These are phyloP conservation scores for Glarea lozoyensis DNA, from an alignment of 495 filamentous ascomycete species.

Conservation along the genomic window DNA sequence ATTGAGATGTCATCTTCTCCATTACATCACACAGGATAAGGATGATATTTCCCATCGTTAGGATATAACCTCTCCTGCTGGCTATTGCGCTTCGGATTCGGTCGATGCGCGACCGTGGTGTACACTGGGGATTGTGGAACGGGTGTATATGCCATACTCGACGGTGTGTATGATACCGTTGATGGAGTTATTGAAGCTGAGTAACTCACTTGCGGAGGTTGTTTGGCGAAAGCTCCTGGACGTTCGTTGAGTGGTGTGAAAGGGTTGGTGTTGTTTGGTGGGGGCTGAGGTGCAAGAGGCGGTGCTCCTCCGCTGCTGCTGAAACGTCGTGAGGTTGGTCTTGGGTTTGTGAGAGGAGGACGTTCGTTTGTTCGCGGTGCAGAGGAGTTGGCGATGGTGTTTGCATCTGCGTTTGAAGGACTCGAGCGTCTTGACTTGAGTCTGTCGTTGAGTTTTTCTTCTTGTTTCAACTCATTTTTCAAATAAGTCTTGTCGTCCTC, in stretches of 20 bases:
- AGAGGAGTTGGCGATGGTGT: not conserved
- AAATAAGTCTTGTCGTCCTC: slow-evolving; percentile 24
- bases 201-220: too few species aligned
- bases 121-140: slow-evolving; percentile 33
- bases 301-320: not conserved
- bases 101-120: slow-evolving; percentile 32
- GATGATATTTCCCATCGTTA: slow-evolving; percentile 55
- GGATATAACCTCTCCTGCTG: slow-evolving; percentile 46
- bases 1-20: too few species aligned
- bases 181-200: not conserved
- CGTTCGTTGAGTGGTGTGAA: slow-evolving; percentile 8
- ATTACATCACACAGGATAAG: slow-evolving; percentile 41
- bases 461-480: slow-evolving; percentile 14
- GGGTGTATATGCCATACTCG: not conserved
- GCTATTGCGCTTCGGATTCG: not conserved
- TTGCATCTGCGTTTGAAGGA: not conserved
- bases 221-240: not conserved
- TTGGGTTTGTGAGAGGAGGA: too few species aligned
- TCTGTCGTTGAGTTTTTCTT: not conserved
- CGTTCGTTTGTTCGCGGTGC: not conserved
- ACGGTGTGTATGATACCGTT: slow-evolving; percentile 1
- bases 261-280: slow-evolving; percentile 3
- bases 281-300: not conserved
- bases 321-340: not conserved
- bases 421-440: not conserved